Evolutionary conservation across 345 rosid species (phyloP).

Genomic region (Eucalyptus caleyi): DNA sequence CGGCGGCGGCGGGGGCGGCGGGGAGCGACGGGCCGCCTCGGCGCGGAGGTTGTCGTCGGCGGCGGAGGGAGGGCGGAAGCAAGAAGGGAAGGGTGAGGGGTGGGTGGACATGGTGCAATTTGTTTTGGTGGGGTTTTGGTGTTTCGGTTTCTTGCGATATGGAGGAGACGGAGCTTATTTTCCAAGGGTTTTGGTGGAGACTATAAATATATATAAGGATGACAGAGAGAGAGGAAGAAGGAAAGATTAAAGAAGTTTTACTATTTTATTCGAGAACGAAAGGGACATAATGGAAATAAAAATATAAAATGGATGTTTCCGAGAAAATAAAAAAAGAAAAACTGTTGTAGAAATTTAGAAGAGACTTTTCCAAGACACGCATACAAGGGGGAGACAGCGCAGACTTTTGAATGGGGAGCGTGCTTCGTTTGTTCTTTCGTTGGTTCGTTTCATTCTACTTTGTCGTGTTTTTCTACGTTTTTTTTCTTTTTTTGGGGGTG

Average conservation of each 20-base stretch:
- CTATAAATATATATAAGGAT: neutral
- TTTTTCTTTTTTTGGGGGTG: neutral
- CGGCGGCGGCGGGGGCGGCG: conserved; percentile 13
- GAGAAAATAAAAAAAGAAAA: neutral
- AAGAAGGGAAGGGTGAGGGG: conserved; percentile 26
- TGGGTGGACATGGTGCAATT: conserved; percentile 30
- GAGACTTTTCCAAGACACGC: neutral
- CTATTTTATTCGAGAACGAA: neutral
- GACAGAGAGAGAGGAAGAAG: neutral
- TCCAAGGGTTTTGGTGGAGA: neutral
- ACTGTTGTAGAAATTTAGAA: neutral
- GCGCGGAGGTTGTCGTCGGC: neutral
- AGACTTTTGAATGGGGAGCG: neutral
- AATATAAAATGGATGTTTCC: neutral
- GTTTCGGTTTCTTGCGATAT: neutral
- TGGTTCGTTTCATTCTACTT: neutral
- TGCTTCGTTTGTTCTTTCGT: neutral
- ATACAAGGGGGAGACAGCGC: neutral
- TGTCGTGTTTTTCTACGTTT: neutral
- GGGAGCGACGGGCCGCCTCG: neutral
- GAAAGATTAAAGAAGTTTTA: neutral
- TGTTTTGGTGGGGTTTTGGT: neutral
- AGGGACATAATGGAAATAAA: neutral
- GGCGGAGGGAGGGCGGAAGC: conserved; percentile 30
- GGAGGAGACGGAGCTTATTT: neutral